Base-by-base conservation (phyloP, 352 stramenopile species). In the Bremia lactucae region DNA sequence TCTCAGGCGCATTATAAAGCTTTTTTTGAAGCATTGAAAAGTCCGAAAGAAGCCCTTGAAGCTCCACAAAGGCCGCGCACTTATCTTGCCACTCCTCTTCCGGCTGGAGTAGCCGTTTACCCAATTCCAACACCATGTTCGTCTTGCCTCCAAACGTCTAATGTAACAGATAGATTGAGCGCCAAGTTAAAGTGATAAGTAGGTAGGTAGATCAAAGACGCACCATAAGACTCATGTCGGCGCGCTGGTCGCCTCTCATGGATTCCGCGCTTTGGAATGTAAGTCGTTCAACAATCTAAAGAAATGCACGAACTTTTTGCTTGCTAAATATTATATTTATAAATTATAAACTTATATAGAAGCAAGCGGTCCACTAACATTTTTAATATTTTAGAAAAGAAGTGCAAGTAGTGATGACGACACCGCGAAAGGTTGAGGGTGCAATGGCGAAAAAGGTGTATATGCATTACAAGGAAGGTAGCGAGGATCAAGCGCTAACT, bases 361-460 rank as follows among this genome's bases (percentile, higher is more conserved):
- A n/a, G n/a, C n/a, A 28, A 37, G 42, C 40, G 31, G 31, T 31
- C 29, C 41, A 48, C 31, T 24, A 16, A 0, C 9, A 18, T 36
- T 22, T 20, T 33, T 22, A 3, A 33, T 11, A 29, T 13, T 3
- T 29, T 29, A 28, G 6, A 6, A 28, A 41, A 4, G 6, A 19
- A 41, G 15, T 29, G 20, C 3, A 46, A 13, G 29, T 9, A 36
- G 28, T 36, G 14, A 73, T 74, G 52, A 44, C 55, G 54, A 65
- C 59, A 20, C 58, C 66, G 6, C 62, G 57, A 9, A 83, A 79
- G 60, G 75, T 86, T n/a, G 73, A 88, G 29, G 73, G 78, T 49
- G 76, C 75, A 5, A 65, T 76, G 59, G 63, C 77, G 42, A 91
- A 91, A 73, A 92, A 92, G 46, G 75, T 88, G 52, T 92, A 92